Evolutionary conservation across 805 yeast species (phyloP), one percentile per base, ranked within the genome.

Genomic region (Teunomyces cretensis): DNA sequence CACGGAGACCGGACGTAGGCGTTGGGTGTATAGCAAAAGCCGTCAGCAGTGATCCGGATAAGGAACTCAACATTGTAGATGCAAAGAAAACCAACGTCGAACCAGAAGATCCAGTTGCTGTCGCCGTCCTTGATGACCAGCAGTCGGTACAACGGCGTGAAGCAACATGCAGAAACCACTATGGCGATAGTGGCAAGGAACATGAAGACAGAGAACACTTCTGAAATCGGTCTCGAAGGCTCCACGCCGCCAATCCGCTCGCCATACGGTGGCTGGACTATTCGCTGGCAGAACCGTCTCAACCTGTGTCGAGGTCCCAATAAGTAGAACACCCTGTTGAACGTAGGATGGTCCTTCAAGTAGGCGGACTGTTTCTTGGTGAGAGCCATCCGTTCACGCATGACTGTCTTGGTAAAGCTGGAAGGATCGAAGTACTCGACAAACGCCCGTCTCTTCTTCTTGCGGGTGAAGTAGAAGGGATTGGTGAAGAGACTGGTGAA

Each of bases 1-100:
- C 98, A 92, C 0, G 86, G 73, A 11, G 91, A 87, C 43, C 84
- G 61, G 32, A 81, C 51, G 54, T 88, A 89, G 0, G 95, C 97
- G 63, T 88, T 88, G 3, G 22, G 22, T 19, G 22, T 6, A 6
- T 19, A 19, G 6, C 3, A 3, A 3, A 19, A 19, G 22, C 22
- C 22, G 22, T 19, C 22, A 6, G 22, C 22, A 6, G 6, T 19
- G 22, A 19, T 6, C 6, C 22, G 22, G 6, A 19, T 0, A 96
- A 96, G 9, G 3, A 11, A 11, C 28, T 26, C 28, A 9, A 9
- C 3, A 7, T 3, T 26, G 12, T 9, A 8, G 12, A 26, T 26
- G 28, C 9, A 0, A 97, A 80, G 53, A 78, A 81, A 2, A 79
- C 6, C 41, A 5, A 81, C 52, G 56, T 89, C 96, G 19, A 77